Evolutionary conservation across 306 rosid genomes (phyloP), one percentile per base, ranked within the genome.

Genomic region (Nissolia schottii): DNA sequence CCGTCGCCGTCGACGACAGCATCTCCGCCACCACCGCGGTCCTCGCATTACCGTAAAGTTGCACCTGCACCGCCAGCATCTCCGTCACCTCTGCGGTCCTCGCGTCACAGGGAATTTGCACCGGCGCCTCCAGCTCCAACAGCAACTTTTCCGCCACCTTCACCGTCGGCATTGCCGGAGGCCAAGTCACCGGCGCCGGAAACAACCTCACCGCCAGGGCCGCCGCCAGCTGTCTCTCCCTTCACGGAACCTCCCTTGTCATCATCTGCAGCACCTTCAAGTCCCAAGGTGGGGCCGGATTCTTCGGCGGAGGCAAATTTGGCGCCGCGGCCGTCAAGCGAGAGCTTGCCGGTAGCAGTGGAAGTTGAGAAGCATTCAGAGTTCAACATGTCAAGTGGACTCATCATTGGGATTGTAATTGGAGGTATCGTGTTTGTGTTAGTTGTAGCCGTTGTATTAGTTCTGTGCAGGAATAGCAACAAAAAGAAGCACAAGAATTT

Each of bases 291-390:
- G n/a, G n/a, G n/a, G 45, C 73, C 60, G 7, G 40, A 23, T 45
- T 4, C 22, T 20, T 59, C 32, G 3, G 62, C 63, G 50, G 62
- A 51, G 35, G 61, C 7, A 51, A 69, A 32, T 29, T 34, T n/a
- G 25, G 45, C 57, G 16, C 37, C 73, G 7, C 51, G 10, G 3
- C 19, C 64, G 7, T 28, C 88, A 2, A 15, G n/a, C 40, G 64
- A 64, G 20, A 23, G 29, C 50, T 73, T 83, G 16, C 85, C 85
- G 20, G 62, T 63, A 12, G 73, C 83, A 3, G 78, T 76, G 75
- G 64, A 80, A 56, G 57, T 74, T 53, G 59, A 61, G 40, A 81
- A 81, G 46, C 49, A 49, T 8, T 29, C 51, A 37, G 6, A 27
- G 3, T 59, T 55, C 35, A 62, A 71, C 15, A 14, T 46, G 37